Base-by-base conservation (phyloP, 495 filamentous ascomycete species). In the Aspergillus incahuasiensis region DNA sequence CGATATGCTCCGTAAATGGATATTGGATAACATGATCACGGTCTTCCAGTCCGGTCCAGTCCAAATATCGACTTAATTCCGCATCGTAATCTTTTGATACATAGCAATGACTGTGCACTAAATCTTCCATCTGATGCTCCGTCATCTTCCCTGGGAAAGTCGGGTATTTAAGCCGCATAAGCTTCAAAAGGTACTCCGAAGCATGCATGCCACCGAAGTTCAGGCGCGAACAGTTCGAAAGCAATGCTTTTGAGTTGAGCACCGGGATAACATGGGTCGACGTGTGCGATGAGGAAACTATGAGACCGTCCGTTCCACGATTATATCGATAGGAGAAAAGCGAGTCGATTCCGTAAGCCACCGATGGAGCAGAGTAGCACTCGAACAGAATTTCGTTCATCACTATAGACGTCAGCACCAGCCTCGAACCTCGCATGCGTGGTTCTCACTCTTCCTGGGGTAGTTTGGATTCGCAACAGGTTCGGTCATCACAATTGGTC, bases 371-470 rank as follows among this genome's bases (percentile, higher is more conserved):
- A 40, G 79, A 80, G 74, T 97, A 98, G 73, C 87, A 91, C 64
- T 98, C 94, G 70, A 96, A 98, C 20, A 98, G 75, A 52, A 97
- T 89, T 69, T 98, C 94, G 54, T 87, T 94, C 91, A 97, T 97
- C 60, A 89, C 91, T 97, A 60, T 22, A 48, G 30, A 25, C 45
- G 53, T 71, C 44, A 68, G 63, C 34, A 15, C 54, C 43, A 46
- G 39, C 9, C 19, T 30, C 13, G 22, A n/a, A 15, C 13, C 20
- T 15, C 7, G 21, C 46, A 9, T n/a, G 21, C n/a, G 8, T 42
- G 15, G 9, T 1, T 34, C 86, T 57, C 70, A 95, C 91, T 89
- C 73, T 87, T 90, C 57, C 91, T 73, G 32, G 90, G 85, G 68
- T 98, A 97, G 20, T 78, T 81, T 50, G 94, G 70, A 67, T 96